Base-by-base conservation (phyloP, 176 grass and related monocot genomes). In the Rhynchospora tenuis region DNA sequence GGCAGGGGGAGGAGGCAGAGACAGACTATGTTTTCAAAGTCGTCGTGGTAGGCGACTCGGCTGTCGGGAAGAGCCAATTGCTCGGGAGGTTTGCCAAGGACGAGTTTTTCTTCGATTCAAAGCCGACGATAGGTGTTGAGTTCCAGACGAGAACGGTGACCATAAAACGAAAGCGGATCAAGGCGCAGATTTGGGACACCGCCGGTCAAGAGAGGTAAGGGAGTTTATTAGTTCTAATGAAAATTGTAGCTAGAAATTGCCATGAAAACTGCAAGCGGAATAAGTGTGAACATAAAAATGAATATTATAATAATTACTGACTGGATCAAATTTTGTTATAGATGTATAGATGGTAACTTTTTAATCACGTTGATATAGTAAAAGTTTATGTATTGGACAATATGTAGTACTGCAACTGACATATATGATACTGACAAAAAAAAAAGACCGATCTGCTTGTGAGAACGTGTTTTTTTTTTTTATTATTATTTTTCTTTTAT, bases 111-210 rank as follows among this genome's bases (percentile, higher is more conserved):
- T 57, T 90, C 17, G 89, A 90, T 62, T 90, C 89, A 17, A 90
- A 90, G 72, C 68, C 89, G 22, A 90, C 89, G 19, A 87, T 90
- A 24, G 89, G 89, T 3, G 86, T 90, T 16, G 81, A 87, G 89
- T 90, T 90, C 85, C 89, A 90, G 47, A 90, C 85, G 20, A 81
- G 85, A 43, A 87, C 89, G 13, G 48, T 87, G 12, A 79, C 57
- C 12, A 73, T 90, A 43, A 50, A 16, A 0, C 44, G 85, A 1
- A 94, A 94, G 83, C 89, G 60, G 4, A 62, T 90, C 67, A 92
- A 92, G 83, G 88, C 91, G 2, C 91, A 92, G 85, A 90, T 92
- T 78, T 92, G 91, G 91, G 91, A 92, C 83, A 92, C 91, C 1
- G 91, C 91, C 2, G 91, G 91, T 2, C 91, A 92, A 65, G 87